A percentile compares a stretch with the other conserved stretches of the same genome.
Evolutionary conservation across 2,329 filamentous ascomycete species (phyloP).

Genomic region (Aotearoamyces nothofagi): DNA sequence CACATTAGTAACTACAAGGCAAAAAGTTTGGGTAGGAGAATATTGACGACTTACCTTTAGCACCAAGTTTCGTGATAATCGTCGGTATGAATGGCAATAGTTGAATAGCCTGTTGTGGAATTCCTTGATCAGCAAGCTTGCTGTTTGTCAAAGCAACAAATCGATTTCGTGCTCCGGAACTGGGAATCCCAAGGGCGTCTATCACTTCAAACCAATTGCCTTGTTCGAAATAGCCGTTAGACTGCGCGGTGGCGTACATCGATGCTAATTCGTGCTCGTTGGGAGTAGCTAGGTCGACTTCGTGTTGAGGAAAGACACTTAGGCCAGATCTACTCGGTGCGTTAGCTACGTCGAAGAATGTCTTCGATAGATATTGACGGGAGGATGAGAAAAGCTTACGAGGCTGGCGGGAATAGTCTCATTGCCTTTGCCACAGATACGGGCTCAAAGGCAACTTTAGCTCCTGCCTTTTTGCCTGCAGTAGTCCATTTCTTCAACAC

Average conservation of each 20-base stretch:
- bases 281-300: conserved; percentile 64
- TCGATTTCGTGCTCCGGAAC: conserved; percentile 51
- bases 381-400: too few relatives aligned
- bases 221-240: conserved; percentile 51
- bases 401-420: conserved; percentile 46
- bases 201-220: conserved; percentile 67
- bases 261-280: conserved; percentile 70
- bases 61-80: conserved; percentile 72
- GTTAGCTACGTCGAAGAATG: conserved; percentile 5
- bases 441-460: conserved; percentile 68
- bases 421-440: conserved; percentile 71
- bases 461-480: conserved; percentile 37
- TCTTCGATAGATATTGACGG: too few relatives aligned
- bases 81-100: conserved; percentile 79
- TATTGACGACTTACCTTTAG: conserved; percentile 11
- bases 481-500: conserved; percentile 54
- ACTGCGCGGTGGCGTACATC: conserved; percentile 59
- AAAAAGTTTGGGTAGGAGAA: too few relatives aligned
- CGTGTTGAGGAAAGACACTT: conserved; percentile 40
- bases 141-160: conserved; percentile 53
- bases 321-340: background rate
- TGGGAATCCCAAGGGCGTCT: conserved; percentile 61
- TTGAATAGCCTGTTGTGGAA: conserved; percentile 72
- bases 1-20: too few relatives aligned
- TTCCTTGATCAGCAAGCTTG: conserved; percentile 59